Base-by-base conservation (phyloP, 495 filamentous ascomycete genomes). In the Podospora sp. region DNA sequence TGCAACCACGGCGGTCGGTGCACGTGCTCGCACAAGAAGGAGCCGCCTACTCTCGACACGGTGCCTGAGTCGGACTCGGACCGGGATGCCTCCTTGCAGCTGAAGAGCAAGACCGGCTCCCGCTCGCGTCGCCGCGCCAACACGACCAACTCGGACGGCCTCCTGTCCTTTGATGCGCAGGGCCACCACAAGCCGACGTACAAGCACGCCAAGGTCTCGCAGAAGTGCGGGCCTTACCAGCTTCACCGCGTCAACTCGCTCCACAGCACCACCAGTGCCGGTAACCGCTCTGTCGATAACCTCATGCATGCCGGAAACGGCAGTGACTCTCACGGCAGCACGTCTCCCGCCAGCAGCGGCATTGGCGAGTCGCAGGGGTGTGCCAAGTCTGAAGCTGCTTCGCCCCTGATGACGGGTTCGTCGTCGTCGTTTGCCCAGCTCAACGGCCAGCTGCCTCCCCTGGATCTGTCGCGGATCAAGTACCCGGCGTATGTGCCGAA, bases 151-250 rank as follows among this genome's bases (percentile, higher is more conserved):
- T 96, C 93, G n/a, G 94, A 97, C 55, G 79, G 86, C 69, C 85
- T 86, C 33, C 84, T 97, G 68, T 92, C 91, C 46, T 87, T 95
- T 67, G 95, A 97, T 81, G 86, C 90, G 60, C 95, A 97, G 73
- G 94, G 94, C 68, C 93, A 97, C 77, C 94, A 97, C 83, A 94
- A 94, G 80, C 94, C 94, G 8, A 87, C 89, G 29, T 91, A 96
- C 78, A 93, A 93, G 79, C 90, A 94, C 76, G 89, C 95, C 79
- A 90, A 92, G 77, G 86, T 90, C 67, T 91, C 92, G 68, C 92
- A 96, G 75, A 90, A 92, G 76, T 90, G 85, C 72, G 91, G 92
- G 62, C 93, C 93, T 18, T 97, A 97, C 79, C 89, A 89, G 73
- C 87, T 94, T 63, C 88, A 85, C 63, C 87, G 91, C 58, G 87